phyloP scores from a whole-genome alignment of 202 grass and related monocot genomes.

The Digitaria exilis region DNA sequence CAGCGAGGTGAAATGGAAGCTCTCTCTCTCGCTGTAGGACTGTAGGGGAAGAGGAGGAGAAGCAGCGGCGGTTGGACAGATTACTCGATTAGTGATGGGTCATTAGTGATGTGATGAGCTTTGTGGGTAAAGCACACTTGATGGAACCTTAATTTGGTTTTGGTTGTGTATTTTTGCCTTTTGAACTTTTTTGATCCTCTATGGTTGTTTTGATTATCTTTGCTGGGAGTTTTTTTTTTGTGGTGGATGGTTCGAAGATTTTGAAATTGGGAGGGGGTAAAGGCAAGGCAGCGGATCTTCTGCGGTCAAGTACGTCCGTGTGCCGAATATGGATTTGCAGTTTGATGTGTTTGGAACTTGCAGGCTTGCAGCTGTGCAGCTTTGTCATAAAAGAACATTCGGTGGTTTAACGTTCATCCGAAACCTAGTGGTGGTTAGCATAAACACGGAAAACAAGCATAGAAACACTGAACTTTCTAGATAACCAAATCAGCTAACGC shows the following conservation, averaged over 20 bases:
- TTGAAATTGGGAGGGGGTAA: conserved; percentile 39
- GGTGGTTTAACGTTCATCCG: too few relatives aligned
- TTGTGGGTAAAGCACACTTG: background rate
- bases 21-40: too few relatives aligned
- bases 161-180: background rate
- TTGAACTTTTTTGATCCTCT: background rate
- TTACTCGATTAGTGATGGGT: background rate
- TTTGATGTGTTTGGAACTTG: too few relatives aligned
- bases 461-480: background rate
- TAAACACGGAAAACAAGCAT: too few relatives aligned
- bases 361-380: too few relatives aligned
- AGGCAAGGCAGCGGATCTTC: conserved; percentile 1
- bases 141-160: conserved; percentile 9
- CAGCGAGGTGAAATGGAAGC: conserved; percentile 36
- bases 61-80: too few relatives aligned
- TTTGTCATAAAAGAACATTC: too few relatives aligned
- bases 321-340: too few relatives aligned
- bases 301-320: too few relatives aligned
- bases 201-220: background rate
- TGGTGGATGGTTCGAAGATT: conserved; percentile 37
- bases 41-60: background rate
- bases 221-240: background rate
- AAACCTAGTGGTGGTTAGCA: background rate
- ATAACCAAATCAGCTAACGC: too few relatives aligned
- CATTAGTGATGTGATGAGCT: background rate